Evolutionary conservation across 192 early-diverging fungal genomes (phyloP).

Genomic region (Backusella liffmaniae): DNA sequence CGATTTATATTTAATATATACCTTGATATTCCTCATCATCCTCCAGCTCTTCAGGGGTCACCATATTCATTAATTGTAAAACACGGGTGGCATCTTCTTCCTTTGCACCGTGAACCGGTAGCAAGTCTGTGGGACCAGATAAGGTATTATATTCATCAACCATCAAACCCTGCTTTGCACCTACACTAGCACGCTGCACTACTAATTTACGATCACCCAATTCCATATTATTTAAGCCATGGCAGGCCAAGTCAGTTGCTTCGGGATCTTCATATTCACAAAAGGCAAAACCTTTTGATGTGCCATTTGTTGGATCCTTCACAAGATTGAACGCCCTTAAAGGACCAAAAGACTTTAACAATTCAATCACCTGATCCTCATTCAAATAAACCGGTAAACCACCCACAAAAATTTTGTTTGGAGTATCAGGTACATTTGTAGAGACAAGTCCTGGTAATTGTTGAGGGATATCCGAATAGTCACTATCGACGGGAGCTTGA

Average conservation of each 20-base stretch:
- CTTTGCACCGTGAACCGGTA: conserved; percentile 46
- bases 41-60: conserved; percentile 78
- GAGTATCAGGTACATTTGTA: conserved; percentile 87
- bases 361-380: conserved; percentile 92
- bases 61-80: conserved; percentile 94
- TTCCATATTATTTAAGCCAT: conserved; percentile 95
- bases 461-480: conserved; percentile 50
- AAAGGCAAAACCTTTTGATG: conserved; percentile 85
- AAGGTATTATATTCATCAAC: background rate
- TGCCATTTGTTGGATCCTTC: conserved; percentile 60
- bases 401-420: conserved; percentile 94
- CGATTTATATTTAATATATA: conserved; percentile 22
- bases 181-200: conserved; percentile 91
- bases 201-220: conserved; percentile 90
- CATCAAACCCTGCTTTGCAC: conserved; percentile 57
- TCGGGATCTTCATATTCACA: conserved; percentile 90
- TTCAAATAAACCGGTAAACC: conserved; percentile 86
- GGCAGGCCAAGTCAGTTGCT: conserved; percentile 90
- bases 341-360: conserved; percentile 93
- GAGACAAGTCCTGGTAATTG: conserved; percentile 80
- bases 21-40: conserved; percentile 86
- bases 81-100: conserved; percentile 76
- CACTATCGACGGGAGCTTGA: conserved; percentile 55
- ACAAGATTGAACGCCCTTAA: conserved; percentile 92
- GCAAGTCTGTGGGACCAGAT: background rate